Base-by-base conservation (phyloP, 257 asterid species). In the Solanum dulcamara region DNA sequence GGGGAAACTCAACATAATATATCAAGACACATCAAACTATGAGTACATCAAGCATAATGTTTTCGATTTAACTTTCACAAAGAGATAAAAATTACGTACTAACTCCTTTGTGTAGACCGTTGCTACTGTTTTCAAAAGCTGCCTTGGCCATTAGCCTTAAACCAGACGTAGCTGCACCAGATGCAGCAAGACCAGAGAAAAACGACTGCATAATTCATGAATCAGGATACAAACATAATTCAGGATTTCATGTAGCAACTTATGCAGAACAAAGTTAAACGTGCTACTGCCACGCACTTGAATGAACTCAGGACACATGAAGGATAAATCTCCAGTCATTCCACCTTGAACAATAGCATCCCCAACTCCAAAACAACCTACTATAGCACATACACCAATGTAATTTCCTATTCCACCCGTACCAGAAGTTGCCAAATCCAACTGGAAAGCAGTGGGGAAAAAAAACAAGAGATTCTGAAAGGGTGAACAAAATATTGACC, bases 301-400 rank as follows among this genome's bases (percentile, higher is more conserved):
- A 37, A 93, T 50, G 89, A 96, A 96, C 72, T 93, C 88, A 6
- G 98, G 98, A 75, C 93, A 92, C 98, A 94, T 94, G 91, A 93
- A 88, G 10, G 96, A 87, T 26, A 96, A 85, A 84, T 96, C 99
- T 64, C 99, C 98, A 13, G 91, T 94, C 88, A 96, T 86, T 72
- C 98, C 99, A 57, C 99, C 98, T 92, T 94, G 93, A 87, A 91
- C 94, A 87, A 75, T 89, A 44, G 96, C 97, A 91, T 93, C 97
- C 3, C 98, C 94, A 59, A 93, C 81, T 50, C 98, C 98, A 86
- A 93, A 94, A 62, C 88, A 87, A 83, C 91, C 98, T 85, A 96
- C 99, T 70, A 94, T 60, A 64, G 84, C 66, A 83, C 98, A 94
- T 33, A 94, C 85, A 7, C 94, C 98, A 2, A 91, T 32, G 62